phyloP scores from a whole-genome alignment of 176 grass and related monocot species.

The Neostapfia colusana region DNA sequence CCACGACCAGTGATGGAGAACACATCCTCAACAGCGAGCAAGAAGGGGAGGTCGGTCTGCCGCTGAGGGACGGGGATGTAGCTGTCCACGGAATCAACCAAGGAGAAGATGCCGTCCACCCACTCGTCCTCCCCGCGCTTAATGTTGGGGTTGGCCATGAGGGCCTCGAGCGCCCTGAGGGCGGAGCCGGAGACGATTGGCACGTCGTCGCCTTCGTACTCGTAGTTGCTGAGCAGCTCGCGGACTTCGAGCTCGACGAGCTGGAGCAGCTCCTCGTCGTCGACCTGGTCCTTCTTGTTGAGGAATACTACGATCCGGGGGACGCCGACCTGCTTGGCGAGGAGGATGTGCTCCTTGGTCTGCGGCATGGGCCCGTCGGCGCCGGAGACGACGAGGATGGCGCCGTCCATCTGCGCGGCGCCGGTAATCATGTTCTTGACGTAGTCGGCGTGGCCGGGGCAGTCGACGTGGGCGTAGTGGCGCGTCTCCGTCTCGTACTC shows the following conservation, averaged over 20 bases:
- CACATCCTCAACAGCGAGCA: conserved; percentile 90
- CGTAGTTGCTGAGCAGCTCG: conserved; percentile 72
- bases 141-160: conserved; percentile 71
- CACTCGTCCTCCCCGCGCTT: conserved; percentile 79
- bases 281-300: conserved; percentile 99
- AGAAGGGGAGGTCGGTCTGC: conserved; percentile 80
- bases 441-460: conserved; percentile 94
- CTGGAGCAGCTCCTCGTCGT: conserved; percentile 95
- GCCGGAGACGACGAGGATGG: conserved; percentile 90
- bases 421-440: conserved; percentile 99
- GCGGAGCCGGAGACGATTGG: conserved; percentile 80
- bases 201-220: conserved; percentile 73
- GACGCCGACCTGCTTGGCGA: conserved; percentile 98
- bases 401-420: conserved; percentile 95
- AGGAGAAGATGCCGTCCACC: conserved; percentile 67
- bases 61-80: conserved; percentile 85
- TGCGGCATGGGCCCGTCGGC: conserved; percentile 98
- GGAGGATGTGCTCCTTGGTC: conserved; percentile 99
- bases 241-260: conserved; percentile 97
- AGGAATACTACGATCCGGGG: conserved; percentile 92
- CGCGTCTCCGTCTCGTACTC: conserved; percentile 96
- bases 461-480: conserved; percentile 97
- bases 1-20: conserved; percentile 96
- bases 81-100: conserved; percentile 61
- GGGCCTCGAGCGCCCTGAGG: conserved; percentile 80